phyloP scores from a whole-genome alignment of 306 rosid genomes.

The Neltuma alba region DNA sequence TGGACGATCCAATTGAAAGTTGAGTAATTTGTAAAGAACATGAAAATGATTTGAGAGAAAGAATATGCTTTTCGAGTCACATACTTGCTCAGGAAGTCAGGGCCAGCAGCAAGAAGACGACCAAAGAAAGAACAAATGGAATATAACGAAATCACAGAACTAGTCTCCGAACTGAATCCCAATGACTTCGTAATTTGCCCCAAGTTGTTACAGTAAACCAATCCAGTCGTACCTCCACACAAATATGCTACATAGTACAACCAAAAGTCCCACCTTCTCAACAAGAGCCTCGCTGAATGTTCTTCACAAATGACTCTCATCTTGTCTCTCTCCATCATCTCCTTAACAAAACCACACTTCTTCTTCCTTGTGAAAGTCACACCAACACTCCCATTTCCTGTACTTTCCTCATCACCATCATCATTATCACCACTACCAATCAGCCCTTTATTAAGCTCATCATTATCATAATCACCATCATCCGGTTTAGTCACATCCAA shows the following conservation, averaged over 20 bases:
- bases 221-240: conserved; percentile 81
- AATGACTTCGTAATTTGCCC: conserved; percentile 86
- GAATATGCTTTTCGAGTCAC: no score
- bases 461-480: conserved; percentile 17
- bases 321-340: conserved; percentile 49
- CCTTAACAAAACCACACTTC: conserved; percentile 37
- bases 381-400: conserved; percentile 11
- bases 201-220: conserved; percentile 83
- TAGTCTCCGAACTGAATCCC: conserved; percentile 53
- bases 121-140: no score
- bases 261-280: conserved; percentile 72
- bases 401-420: no score
- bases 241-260: conserved; percentile 71
- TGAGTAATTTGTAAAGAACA: no score
- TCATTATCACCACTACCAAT: neutral
- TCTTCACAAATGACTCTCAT: conserved; percentile 64
- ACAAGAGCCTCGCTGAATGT: conserved; percentile 48
- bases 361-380: neutral
- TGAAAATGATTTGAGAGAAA: no score
- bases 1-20: no score
- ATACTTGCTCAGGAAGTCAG: no score
- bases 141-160: conserved; percentile 72
- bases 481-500: no score
- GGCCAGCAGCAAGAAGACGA: no score
- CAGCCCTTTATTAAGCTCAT: conserved; percentile 43